Evolutionary conservation across 768 basidiomycete species (phyloP), one percentile per base, ranked within the genome.

Genomic region (Naematelia aurantialba): DNA sequence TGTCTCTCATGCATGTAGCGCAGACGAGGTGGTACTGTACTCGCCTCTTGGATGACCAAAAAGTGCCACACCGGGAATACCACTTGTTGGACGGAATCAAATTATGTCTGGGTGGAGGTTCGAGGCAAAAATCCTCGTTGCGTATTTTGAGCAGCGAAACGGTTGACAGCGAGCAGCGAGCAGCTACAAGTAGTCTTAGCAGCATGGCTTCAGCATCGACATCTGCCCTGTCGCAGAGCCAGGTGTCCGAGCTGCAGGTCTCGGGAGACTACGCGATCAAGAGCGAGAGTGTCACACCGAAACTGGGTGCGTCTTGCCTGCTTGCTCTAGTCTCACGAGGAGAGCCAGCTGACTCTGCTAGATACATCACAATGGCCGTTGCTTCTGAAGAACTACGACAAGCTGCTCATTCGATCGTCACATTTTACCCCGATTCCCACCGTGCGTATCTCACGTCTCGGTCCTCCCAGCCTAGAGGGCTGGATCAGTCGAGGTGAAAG

Each of bases 301-400:
- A 72, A 45, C 73, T 78, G 30, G 77, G 77, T 78, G 48, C 47
- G 75, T 76, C 31, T 11, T 34, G 29, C 14, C 52, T 52, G 11
- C 19, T 5, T 21, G 8, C 30, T 34, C 52, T 52, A 24, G n/a
- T 31, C 10, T 19, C 26, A 39, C 8, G 34, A 17, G 8, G 17
- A 39, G 34, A 17, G 8, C 17, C 8, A 39, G 27, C 29, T 52
- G 44, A 59, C 24, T 29, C 10, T 13, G 14, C 1, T 47, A 78
- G 90, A 98, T 75, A 98, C 96, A 19, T 94, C 92, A 0, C 83
- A 97, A 79, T 99, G 96, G 96, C 96, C 96, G 31, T 82, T 99
- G 8, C 84, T 99, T 3, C 83, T 99, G 59, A 99, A 97, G 84
- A 97, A 99, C 79, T 99, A 98, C 78, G 94, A 97, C 83, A 94